Evolutionary conservation across 345 rosid genomes (phyloP).

Genomic region (Ceriops tagal): DNA sequence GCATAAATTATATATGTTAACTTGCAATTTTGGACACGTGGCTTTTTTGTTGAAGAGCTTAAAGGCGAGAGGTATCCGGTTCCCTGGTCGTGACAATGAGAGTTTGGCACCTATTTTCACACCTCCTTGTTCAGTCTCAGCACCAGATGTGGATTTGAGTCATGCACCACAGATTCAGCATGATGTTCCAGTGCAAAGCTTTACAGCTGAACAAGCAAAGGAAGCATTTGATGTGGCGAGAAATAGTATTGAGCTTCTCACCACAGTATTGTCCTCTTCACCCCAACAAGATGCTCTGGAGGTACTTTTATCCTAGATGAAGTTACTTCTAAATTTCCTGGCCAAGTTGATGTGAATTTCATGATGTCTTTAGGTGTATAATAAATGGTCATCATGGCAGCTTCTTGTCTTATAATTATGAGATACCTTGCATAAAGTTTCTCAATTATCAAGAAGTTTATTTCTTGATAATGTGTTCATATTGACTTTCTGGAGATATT

Average conservation of each 20-base stretch:
- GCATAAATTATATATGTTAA: background rate
- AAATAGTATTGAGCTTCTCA: slow-evolving; percentile 81
- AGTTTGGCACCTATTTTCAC: slow-evolving; percentile 94
- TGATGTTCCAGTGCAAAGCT: slow-evolving; percentile 54
- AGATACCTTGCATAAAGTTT: too few species aligned
- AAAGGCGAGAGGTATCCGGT: slow-evolving; percentile 84
- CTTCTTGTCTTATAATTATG: background rate
- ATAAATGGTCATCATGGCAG: background rate
- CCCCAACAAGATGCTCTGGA: slow-evolving; percentile 71
- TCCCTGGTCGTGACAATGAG: slow-evolving; percentile 95
- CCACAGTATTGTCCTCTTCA: slow-evolving; percentile 73
- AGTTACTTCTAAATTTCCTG: background rate
- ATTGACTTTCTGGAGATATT: background rate
- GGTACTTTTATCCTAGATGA: slow-evolving; percentile 36
- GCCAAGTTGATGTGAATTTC: background rate
- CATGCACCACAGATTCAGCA: slow-evolving; percentile 50
- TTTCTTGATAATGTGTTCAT: background rate
- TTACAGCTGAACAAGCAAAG: slow-evolving; percentile 76
- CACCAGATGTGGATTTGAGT: slow-evolving; percentile 47
- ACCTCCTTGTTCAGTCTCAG: slow-evolving; percentile 72
- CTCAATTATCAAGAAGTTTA: too few species aligned
- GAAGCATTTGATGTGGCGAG: slow-evolving; percentile 94
- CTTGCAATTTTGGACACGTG: slow-evolving; percentile 3
- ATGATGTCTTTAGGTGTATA: background rate
- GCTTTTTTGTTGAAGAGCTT: slow-evolving; percentile 46